A percentile compares a stretch with the other conserved stretches of the same genome.
Evolutionary conservation across 2,329 filamentous ascomycete species (phyloP).

Genomic region (Orbilia javanica): DNA sequence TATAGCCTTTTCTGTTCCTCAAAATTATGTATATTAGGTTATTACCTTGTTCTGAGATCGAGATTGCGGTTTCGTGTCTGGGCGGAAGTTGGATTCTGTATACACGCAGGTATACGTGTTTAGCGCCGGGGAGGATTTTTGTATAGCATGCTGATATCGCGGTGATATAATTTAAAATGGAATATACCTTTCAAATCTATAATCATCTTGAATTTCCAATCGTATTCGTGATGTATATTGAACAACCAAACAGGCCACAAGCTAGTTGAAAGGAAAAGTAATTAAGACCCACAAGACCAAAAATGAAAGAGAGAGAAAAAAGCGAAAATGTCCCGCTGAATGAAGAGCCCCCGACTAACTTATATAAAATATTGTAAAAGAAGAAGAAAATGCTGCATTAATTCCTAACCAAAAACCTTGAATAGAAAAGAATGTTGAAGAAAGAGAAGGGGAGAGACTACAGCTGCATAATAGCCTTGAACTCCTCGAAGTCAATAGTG

Average conservation of each 20-base stretch:
- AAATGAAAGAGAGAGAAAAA: background rate
- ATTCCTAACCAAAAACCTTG: no score
- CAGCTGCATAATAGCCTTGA: slow-evolving; percentile 57
- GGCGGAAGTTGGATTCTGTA: no score
- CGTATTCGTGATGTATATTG: background rate
- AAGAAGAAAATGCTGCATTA: no score
- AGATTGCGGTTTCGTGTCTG: background rate
- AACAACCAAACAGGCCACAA: background rate
- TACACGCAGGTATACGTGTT: no score
- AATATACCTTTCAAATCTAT: background rate
- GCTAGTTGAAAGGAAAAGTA: background rate
- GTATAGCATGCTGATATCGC: background rate
- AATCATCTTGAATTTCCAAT: background rate
- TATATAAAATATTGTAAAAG: no score
- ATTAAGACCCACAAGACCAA: background rate
- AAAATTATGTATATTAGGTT: slow-evolving; percentile 26
- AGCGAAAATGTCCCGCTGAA: background rate
- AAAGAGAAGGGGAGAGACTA: background rate
- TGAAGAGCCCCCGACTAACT: background rate
- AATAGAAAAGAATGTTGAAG: background rate
- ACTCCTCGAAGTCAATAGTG: slow-evolving; percentile 72
- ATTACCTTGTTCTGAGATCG: background rate
- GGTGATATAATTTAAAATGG: slow-evolving; percentile 8
- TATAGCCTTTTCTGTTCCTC: slow-evolving; percentile 15
- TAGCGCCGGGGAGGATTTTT: background rate